A percentile compares a stretch with the other conserved stretches of the same genome.
phyloP scores from a whole-genome alignment of 202 grass and related monocot species.

The Zoysia matrella region DNA sequence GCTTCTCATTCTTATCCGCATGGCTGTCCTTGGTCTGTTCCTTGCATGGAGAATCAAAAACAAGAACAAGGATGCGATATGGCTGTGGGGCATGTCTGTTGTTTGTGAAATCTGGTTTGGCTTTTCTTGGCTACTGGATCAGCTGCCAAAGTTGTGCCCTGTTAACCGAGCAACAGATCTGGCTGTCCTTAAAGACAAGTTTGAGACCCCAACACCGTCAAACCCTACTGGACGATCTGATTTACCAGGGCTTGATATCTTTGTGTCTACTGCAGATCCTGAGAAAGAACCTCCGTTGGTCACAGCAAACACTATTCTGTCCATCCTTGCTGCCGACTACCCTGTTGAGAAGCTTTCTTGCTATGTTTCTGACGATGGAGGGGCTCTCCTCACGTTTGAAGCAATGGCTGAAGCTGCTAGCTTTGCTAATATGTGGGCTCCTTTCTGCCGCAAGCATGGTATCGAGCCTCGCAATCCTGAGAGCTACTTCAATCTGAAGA shows the following conservation, averaged over 20 bases:
- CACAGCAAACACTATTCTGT: constrained; percentile 93
- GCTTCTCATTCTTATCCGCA: constrained; percentile 83
- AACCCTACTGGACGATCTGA: constrained; percentile 87
- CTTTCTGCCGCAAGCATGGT: constrained; percentile 85
- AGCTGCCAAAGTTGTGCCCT: constrained; percentile 88
- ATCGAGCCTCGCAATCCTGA: constrained; percentile 95
- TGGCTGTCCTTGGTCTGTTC: constrained; percentile 73
- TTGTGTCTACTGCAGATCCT: constrained; percentile 95
- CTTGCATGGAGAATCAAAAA: constrained; percentile 79
- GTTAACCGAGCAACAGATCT: constrained; percentile 93
- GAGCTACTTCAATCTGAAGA: constrained; percentile 95
- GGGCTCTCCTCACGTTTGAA: constrained; percentile 92
- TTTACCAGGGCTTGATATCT: constrained; percentile 85
- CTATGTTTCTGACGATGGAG: constrained; percentile 96
- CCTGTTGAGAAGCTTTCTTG: constrained; percentile 95
- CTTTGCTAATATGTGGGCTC: constrained; percentile 92
- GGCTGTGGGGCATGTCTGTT: constrained; percentile 99
- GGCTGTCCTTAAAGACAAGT: constrained; percentile 90
- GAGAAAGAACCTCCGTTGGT: constrained; percentile 94
- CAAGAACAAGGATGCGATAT: constrained; percentile 85
- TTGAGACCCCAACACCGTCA: constrained; percentile 64
- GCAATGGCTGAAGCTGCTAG: constrained; percentile 99
- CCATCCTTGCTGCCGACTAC: constrained; percentile 95
- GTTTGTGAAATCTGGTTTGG: constrained; percentile 95
- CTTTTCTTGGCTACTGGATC: constrained; percentile 90